These are phyloP conservation scores for Fusarium vanettenii DNA, from an alignment of 2,329 filamentous ascomycete genomes.

Conservation along the genomic window DNA sequence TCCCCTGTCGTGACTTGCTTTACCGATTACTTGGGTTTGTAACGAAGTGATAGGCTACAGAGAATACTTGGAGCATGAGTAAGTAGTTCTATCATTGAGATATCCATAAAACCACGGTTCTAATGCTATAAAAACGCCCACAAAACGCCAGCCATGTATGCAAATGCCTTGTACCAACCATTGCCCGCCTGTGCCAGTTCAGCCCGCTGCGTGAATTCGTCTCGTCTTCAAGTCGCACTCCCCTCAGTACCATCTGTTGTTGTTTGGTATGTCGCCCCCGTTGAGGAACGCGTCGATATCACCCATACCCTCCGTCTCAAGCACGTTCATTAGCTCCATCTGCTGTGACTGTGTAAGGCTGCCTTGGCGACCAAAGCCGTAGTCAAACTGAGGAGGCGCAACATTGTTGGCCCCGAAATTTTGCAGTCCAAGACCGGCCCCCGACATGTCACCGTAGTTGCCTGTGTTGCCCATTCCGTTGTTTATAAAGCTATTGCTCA, in stretches of 20 bases:
- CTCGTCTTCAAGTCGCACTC: not conserved
- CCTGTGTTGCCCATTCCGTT: constrained; percentile 45
- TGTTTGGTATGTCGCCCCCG: constrained; percentile 46
- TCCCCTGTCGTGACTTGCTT: not conserved
- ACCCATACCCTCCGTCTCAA: constrained; percentile 75
- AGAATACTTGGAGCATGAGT: constrained; percentile 7
- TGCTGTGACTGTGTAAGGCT: constrained; percentile 85
- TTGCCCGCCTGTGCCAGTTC: constrained; percentile 3
- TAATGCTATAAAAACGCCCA: constrained; percentile 24
- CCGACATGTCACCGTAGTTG: constrained; percentile 45
- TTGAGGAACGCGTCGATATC: constrained; percentile 72
- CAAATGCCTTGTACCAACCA: not conserved
- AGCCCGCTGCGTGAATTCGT: constrained; percentile 11
- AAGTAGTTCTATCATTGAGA: constrained; percentile 18
- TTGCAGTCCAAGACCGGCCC: constrained; percentile 49
- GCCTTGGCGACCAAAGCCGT: constrained; percentile 67
- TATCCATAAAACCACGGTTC: constrained; percentile 16
- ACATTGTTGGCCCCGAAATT: constrained; percentile 43
- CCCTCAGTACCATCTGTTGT: constrained; percentile 48
- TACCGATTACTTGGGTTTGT: not conserved
- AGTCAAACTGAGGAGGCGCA: constrained; percentile 44
- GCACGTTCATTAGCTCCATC: constrained; percentile 81
- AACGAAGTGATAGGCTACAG: constrained; percentile 3
- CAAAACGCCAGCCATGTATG: constrained; percentile 25
- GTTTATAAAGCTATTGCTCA: constrained; percentile 57